phyloP scores from a whole-genome alignment of 2,329 filamentous ascomycete species.

The Arthrobotrys sinensis region DNA sequence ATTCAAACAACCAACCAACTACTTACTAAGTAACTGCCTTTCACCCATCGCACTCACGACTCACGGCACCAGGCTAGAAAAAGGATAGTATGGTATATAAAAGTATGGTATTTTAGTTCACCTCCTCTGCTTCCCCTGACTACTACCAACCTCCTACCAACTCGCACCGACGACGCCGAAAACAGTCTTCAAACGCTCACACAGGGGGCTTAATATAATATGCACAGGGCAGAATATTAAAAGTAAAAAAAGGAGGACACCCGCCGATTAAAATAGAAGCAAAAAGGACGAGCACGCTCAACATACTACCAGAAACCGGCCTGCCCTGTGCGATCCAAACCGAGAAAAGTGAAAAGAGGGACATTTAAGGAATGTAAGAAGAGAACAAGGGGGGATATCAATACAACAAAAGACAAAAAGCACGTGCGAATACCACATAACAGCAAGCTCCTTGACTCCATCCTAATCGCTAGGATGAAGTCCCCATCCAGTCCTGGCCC shows the following conservation, averaged over 20 bases:
- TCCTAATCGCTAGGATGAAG: conserved; percentile 39
- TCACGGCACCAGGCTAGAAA: neutral
- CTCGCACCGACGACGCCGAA: conserved; percentile 29
- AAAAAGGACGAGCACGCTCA: conserved; percentile 54
- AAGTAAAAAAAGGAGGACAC: conserved; percentile 52
- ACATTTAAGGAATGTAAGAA: conserved; percentile 45
- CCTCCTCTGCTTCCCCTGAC: neutral
- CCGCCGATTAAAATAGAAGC: conserved; percentile 46
- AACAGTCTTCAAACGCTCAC: conserved; percentile 10
- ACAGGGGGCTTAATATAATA: conserved; percentile 44
- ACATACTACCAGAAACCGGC: conserved; percentile 44
- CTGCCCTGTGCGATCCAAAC: conserved; percentile 46
- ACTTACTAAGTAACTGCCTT: too few species aligned
- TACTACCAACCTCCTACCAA: conserved; percentile 16
- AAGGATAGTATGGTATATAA: conserved; percentile 14
- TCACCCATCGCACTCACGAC: neutral
- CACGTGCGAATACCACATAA: conserved; percentile 29
- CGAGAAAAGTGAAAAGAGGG: conserved; percentile 24
- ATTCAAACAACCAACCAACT: neutral
- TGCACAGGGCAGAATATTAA: conserved; percentile 50
- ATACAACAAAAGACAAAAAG: conserved; percentile 28
- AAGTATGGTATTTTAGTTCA: conserved; percentile 20
- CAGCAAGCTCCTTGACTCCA: conserved; percentile 28
- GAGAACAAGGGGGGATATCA: conserved; percentile 39
- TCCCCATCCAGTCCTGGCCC: neutral